Evolutionary conservation across 2,329 filamentous ascomycete species (phyloP).

Genomic region (Neofusicoccum umdonicola): DNA sequence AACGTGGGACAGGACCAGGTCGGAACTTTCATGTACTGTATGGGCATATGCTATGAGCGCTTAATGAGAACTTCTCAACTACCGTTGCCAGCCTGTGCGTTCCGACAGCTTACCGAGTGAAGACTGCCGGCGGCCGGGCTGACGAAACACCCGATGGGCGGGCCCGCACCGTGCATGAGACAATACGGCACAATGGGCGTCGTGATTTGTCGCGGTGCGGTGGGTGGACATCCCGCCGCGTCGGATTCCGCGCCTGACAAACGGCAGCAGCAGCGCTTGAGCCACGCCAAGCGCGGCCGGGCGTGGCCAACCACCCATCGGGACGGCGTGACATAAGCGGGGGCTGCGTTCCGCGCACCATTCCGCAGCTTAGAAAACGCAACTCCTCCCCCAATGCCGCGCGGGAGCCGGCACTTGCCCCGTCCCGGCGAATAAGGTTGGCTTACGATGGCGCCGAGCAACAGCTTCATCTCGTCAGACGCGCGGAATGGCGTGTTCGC

Average conservation of each 20-base stretch:
- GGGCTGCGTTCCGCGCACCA: not conserved
- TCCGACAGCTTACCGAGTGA: not conserved
- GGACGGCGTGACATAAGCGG: not conserved
- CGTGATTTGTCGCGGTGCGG: not conserved
- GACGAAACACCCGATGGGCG: too few relatives aligned
- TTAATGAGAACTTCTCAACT: not conserved
- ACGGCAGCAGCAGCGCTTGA: not conserved
- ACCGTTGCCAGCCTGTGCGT: not conserved
- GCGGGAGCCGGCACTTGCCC: not conserved
- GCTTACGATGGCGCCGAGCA: not conserved
- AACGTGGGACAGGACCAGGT: not conserved
- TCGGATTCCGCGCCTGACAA: constrained; percentile 8
- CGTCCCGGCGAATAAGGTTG: not conserved
- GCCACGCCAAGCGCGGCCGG: not conserved
- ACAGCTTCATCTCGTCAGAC: not conserved
- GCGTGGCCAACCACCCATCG: too few relatives aligned
- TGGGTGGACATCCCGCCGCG: not conserved
- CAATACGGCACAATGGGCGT: not conserved
- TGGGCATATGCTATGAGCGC: constrained; percentile 5
- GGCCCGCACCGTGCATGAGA: too few relatives aligned
- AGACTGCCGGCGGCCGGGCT: too few relatives aligned
- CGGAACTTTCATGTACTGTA: not conserved
- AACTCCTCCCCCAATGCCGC: not conserved
- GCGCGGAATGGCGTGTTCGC: constrained; percentile 6
- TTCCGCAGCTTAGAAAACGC: constrained; percentile 11